Evolutionary conservation across 106 monocot species (phyloP), one percentile per base, ranked within the genome.

Genomic region (Ottelia alismoides): DNA sequence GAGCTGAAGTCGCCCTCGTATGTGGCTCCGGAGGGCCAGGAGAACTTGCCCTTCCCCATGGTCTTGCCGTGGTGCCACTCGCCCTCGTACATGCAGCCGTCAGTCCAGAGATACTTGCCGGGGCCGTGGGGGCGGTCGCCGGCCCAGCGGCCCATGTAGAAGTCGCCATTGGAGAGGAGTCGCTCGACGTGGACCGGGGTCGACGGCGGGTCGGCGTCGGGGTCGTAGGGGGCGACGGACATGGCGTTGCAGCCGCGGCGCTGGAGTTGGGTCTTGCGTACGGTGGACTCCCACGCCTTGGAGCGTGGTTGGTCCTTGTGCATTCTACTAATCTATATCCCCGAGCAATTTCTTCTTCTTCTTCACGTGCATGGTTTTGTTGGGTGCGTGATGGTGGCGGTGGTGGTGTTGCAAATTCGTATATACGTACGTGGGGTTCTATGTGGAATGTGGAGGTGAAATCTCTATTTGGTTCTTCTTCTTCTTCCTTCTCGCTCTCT

Each of bases 41-140:
- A 81, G 69, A 96, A 96, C 71, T 78, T 96, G 20, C 94, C 94
- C 2, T 55, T 60, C 5, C 94, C 94, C 19, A 54, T 81, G 17
- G 84, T 78, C 60, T 70, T 83, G 17, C 88, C 84, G 40, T 49
- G 31, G 16, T 35, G 65, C 94, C 94, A 96, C 26, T 88, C 78
- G 17, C 94, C 94, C 53, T 88, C 94, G 72, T 96, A 96, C 88
- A 96, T 81, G 61, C 94, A 96, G 18, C 88, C 94, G 51, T 96
- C 88, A 1, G 74, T 81, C 94, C 94, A 96, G 40, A 96, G 71
- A 53, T 96, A 96, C 64, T 96, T 96, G 1, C 94, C 94, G 22
- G 22, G 24, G 35, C 94, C 88, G 66, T 96, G 81, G 1, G 94
- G 88, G 18, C 77, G 47, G 20, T 81, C 63, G 53, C 28, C 49